Percentiles rank a stretch among this genome's conserved stretches.
Conservation (phyloP, 257 asterid genomes). For the Fraxinus quadrangulata region DNA sequence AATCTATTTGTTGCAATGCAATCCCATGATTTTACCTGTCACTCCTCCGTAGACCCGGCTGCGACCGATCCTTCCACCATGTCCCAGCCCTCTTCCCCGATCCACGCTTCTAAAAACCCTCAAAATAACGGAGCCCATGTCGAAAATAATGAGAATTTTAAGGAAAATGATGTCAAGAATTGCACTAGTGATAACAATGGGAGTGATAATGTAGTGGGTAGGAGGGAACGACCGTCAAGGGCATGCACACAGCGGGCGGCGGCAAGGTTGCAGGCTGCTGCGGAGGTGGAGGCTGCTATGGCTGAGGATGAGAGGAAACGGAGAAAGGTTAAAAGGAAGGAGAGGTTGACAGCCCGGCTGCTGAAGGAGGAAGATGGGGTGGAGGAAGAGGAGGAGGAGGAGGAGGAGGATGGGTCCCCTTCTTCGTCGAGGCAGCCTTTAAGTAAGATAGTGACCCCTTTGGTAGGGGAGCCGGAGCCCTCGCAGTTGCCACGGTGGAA, state of each 20-base stretch:
- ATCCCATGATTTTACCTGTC: slow-evolving; percentile 47
- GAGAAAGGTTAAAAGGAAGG: slow-evolving; percentile 58
- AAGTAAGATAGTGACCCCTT: slow-evolving; percentile 60
- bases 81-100: slow-evolving; percentile 62
- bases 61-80: slow-evolving; percentile 48
- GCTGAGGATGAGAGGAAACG: slow-evolving; percentile 61
- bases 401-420: slow-evolving; percentile 38
- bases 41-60: slow-evolving; percentile 36
- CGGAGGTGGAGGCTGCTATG: slow-evolving; percentile 73
- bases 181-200: slow-evolving; percentile 21
- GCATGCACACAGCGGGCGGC: slow-evolving; percentile 95
- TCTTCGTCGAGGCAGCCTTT: slow-evolving; percentile 47
- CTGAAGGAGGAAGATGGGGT: slow-evolving; percentile 59
- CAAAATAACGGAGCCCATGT: slow-evolving; percentile 28
- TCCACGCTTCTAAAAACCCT: slow-evolving; percentile 40
- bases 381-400: slow-evolving; percentile 35
- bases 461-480: slow-evolving; percentile 82
- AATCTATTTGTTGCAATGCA: slow-evolving; percentile 41
- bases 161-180: slow-evolving; percentile 35
- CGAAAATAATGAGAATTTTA: slow-evolving; percentile 24
- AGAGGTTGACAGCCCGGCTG: slow-evolving; percentile 50
- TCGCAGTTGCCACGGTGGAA: slow-evolving; percentile 89
- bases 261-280: slow-evolving; percentile 81
- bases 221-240: slow-evolving; percentile 93
- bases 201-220: slow-evolving; percentile 34